Evolutionary conservation across 2,329 filamentous ascomycete species (phyloP), one percentile per base, ranked within the genome.

Genomic region (Talaromyces marneffei): DNA sequence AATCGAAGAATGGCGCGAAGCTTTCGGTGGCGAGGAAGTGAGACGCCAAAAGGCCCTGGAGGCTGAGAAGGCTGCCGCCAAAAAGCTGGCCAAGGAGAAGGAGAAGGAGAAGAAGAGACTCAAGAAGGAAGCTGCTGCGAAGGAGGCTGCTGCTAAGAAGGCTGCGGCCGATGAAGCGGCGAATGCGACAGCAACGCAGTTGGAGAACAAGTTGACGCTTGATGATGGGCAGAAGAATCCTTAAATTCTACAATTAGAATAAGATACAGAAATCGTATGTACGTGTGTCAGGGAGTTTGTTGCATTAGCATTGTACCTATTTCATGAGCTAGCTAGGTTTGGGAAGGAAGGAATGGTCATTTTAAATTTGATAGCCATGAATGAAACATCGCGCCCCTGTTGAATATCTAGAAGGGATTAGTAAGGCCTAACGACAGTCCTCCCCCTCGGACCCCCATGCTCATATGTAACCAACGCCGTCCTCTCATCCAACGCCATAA

Each of bases 1-100:
- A 79, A 86, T 89, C 52, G 85, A 88, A 57, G 89, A 93, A 73
- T 96, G 92, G 92, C 86, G 88, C 62, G 85, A 88, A 65, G 83
- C 84, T 67, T 96, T 87, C 68, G 87, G 87, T 56, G 87, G 87
- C 6, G 81, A 82, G 37, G 81, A 87, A 67, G 86, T 90, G 65
- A 80, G 86, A 42, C 87, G 87, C 70, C 88, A 89, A 69, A 87
- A 89, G 66, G 88, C 44, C 8, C 44, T 88, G 70, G 87, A 85
- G 46, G 79, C 82, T 31, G 81, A 82, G 66, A 79, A 78, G 40
- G 79, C 78, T 0, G 63, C 63, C 7, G 63, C 63, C 1, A 65
- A 75, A 35, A 73, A 75, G 25, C 80, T 80, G 12, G 75, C 65
- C 59, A 79, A 77, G 65, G 72, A 73, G 62, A 72, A 71, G 63